A percentile compares a stretch with the other conserved stretches of the same genome.
Conservation (phyloP, 2,329 filamentous ascomycete genomes). For the Trichoderma lentiforme region DNA sequence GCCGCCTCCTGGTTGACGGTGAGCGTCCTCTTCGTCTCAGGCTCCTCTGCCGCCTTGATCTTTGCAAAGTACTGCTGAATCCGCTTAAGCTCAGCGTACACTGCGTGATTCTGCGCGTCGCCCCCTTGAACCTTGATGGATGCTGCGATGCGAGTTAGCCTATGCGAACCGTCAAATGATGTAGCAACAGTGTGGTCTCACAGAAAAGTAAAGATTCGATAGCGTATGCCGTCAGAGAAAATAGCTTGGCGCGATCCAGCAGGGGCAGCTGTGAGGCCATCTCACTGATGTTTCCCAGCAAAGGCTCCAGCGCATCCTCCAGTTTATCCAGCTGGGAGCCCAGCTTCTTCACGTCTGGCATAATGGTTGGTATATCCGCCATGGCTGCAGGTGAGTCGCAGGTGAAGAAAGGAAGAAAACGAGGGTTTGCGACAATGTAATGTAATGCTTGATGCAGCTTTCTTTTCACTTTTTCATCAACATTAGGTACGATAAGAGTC, state of each 20-base stretch:
- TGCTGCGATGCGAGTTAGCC: conserved; percentile 39
- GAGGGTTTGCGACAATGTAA: conserved; percentile 17
- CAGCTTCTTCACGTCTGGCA: conserved; percentile 68
- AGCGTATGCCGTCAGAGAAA: conserved; percentile 81
- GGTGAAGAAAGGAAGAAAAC: background rate
- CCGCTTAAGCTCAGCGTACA: conserved; percentile 81
- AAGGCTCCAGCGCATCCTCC: conserved; percentile 68
- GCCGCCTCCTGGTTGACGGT: conserved; percentile 73
- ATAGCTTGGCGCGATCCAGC: conserved; percentile 92
- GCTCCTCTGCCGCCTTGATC: conserved; percentile 72
- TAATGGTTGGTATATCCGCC: conserved; percentile 52
- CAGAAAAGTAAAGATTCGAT: conserved; percentile 89
- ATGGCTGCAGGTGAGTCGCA: conserved; percentile 24
- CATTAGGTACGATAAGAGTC: background rate
- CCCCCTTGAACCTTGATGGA: conserved; percentile 75
- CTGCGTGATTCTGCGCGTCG: conserved; percentile 77
- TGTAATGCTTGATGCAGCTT: conserved; percentile 9
- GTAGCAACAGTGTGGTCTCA: conserved; percentile 38
- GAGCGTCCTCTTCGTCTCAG: conserved; percentile 50
- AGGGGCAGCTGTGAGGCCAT: conserved; percentile 77
- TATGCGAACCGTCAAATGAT: background rate
- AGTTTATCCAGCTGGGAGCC: conserved; percentile 77
- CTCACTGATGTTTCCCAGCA: conserved; percentile 64
- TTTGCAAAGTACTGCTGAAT: conserved; percentile 92
- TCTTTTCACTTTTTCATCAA: background rate